Conservation (phyloP, 768 basidiomycete genomes). For the Tulasnella sp. region DNA sequence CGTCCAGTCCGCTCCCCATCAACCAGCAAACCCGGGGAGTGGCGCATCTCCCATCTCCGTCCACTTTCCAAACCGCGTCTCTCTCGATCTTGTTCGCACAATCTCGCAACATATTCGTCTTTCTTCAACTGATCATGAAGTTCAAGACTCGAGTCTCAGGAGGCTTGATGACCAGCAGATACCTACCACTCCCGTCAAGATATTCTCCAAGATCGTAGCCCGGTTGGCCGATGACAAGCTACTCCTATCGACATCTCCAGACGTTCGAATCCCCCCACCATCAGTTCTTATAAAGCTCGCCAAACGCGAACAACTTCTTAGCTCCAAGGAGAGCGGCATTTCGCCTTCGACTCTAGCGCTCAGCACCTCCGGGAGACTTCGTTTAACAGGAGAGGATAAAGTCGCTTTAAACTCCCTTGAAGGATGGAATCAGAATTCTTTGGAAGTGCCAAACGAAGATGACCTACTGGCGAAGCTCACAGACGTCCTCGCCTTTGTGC, state of each 20-base stretch:
- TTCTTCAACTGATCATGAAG: neutral
- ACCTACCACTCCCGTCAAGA: conserved; percentile 26
- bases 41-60: neutral
- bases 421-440: conserved; percentile 47
- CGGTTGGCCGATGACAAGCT: conserved; percentile 36
- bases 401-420: conserved; percentile 46
- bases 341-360: neutral
- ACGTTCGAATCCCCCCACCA: conserved; percentile 43
- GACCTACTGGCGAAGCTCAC: conserved; percentile 39
- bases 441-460: conserved; percentile 50
- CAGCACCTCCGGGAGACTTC: neutral
- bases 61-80: neutral
- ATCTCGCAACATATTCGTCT: conserved; percentile 16
- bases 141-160: neutral
- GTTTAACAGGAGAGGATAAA: conserved; percentile 51
- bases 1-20: neutral
- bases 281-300: conserved; percentile 44
- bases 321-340: neutral
- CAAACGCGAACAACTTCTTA: conserved; percentile 39
- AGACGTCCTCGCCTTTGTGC: conserved; percentile 46
- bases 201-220: conserved; percentile 38
- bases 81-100: conserved; percentile 10
- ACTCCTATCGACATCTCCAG: conserved; percentile 48
- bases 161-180: neutral
- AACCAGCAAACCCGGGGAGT: neutral